phyloP scores from a whole-genome alignment of 352 stramenopile species.

The Globisporangium perplexum region DNA sequence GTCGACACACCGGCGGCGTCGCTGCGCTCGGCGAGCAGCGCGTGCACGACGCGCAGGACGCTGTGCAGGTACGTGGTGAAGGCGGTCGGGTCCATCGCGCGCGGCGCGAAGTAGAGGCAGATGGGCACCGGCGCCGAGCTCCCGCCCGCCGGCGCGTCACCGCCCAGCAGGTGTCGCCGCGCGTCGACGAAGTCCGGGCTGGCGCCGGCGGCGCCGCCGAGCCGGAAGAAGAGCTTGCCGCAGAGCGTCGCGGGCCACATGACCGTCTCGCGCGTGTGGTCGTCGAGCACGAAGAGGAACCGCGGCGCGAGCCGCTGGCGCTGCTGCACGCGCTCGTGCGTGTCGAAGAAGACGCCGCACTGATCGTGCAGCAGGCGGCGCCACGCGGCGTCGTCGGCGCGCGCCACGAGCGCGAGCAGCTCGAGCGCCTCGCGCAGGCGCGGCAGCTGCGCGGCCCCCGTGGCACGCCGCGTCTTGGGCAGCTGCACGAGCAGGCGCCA shows the following conservation, averaged over 20 bases:
- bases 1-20: not conserved
- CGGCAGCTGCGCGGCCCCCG: constrained; percentile 15
- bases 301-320: constrained; percentile 5
- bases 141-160: not conserved
- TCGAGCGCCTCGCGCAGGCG: constrained; percentile 24
- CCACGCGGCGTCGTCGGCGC: constrained; percentile 14
- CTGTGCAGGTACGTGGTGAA: constrained; percentile 25
- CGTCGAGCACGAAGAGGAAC: constrained; percentile 28
- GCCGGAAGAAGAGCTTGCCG: constrained; percentile 12
- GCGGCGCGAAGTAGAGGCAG: constrained; percentile 26
- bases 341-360: constrained; percentile 18
- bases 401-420: constrained; percentile 11
- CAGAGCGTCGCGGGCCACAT: constrained; percentile 14
- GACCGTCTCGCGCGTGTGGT: constrained; percentile 24
- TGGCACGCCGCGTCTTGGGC: constrained; percentile 23
- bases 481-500: constrained; percentile 22
- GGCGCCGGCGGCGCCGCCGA: not conserved
- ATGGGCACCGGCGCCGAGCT: constrained; percentile 13
- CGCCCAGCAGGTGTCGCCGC: constrained; percentile 4
- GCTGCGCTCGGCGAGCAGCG: not conserved
- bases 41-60: constrained; percentile 17
- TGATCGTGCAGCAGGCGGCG: constrained; percentile 21
- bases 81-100: constrained; percentile 19
- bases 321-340: constrained; percentile 6
- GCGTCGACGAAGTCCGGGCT: constrained; percentile 17